Conservation (phyloP, 2,329 filamentous ascomycete species). For the Aphanoascus verrucosus region DNA sequence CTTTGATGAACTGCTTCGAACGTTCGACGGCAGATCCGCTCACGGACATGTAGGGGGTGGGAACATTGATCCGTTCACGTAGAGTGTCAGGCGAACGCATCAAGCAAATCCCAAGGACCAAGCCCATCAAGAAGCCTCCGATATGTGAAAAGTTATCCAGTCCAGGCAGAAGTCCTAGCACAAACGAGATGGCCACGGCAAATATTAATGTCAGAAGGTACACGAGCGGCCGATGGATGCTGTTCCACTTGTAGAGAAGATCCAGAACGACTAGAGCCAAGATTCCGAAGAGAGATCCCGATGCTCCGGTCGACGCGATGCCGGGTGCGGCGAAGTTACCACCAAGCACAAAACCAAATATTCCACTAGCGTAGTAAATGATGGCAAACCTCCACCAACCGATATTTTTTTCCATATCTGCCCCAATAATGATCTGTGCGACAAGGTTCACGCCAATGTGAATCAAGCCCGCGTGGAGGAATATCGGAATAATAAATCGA, state of each 20-base stretch:
- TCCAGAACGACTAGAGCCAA: constrained; percentile 82
- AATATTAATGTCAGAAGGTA: constrained; percentile 81
- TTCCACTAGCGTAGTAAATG: constrained; percentile 82
- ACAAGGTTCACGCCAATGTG: constrained; percentile 95
- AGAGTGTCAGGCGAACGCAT: constrained; percentile 78
- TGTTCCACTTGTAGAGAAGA: constrained; percentile 82
- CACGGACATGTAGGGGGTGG: constrained; percentile 61
- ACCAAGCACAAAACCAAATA: constrained; percentile 90
- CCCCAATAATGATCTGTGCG: constrained; percentile 76
- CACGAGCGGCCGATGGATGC: constrained; percentile 63
- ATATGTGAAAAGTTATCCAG: constrained; percentile 97
- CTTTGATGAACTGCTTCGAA: constrained; percentile 48
- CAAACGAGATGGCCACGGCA: constrained; percentile 81
- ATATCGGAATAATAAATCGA: constrained; percentile 91
- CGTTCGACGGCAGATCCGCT: constrained; percentile 40
- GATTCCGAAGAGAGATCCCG: constrained; percentile 82
- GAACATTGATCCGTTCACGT: constrained; percentile 59
- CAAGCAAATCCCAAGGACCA: constrained; percentile 75
- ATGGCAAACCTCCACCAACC: constrained; percentile 78
- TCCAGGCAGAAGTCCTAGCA: constrained; percentile 79
- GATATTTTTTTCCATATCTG: constrained; percentile 86
- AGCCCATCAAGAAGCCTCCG: constrained; percentile 85
- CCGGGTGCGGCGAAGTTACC: constrained; percentile 81
- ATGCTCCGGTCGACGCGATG: constrained; percentile 77
- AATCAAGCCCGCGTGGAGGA: constrained; percentile 84